Percentiles rank a stretch among this genome's conserved stretches.
phyloP scores from a whole-genome alignment of 2,329 filamentous ascomycete species.

The Dendryphion nanum region DNA sequence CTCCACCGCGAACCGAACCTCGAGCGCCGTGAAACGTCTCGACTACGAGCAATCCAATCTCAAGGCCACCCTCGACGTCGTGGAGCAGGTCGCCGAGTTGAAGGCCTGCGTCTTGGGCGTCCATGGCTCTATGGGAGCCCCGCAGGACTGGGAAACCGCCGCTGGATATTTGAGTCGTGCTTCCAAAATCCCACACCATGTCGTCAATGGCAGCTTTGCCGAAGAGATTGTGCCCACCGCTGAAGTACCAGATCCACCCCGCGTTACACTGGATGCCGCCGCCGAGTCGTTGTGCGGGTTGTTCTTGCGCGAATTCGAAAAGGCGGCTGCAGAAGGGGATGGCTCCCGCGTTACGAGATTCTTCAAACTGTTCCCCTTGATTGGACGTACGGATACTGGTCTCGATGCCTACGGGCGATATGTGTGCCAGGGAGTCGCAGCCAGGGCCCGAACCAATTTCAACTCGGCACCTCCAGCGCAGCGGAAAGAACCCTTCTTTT shows the following conservation, averaged over 20 bases:
- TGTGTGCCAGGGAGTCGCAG: conserved; percentile 91
- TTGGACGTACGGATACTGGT: conserved; percentile 83
- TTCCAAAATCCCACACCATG: conserved; percentile 73
- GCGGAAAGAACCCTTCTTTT: conserved; percentile 80
- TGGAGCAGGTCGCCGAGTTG: conserved; percentile 94
- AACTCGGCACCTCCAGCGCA: conserved; percentile 64
- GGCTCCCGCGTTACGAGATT: conserved; percentile 89
- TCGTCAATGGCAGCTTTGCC: conserved; percentile 82
- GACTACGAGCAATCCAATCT: conserved; percentile 91
- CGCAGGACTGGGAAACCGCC: conserved; percentile 97
- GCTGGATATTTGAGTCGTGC: conserved; percentile 86
- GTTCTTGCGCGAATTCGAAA: conserved; percentile 93
- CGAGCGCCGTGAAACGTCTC: conserved; percentile 79
- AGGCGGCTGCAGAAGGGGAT: conserved; percentile 82
- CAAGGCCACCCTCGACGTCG: conserved; percentile 83
- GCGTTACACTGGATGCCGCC: conserved; percentile 80
- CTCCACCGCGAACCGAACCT: conserved; percentile 80
- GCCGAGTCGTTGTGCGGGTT: conserved; percentile 86
- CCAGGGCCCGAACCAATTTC: conserved; percentile 75
- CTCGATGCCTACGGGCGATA: conserved; percentile 94
- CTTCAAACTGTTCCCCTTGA: conserved; percentile 96
- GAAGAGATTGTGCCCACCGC: conserved; percentile 91
- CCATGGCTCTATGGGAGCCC: conserved; percentile 92
- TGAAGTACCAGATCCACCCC: conserved; percentile 89
- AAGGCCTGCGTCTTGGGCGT: conserved; percentile 96